These are phyloP conservation scores for Chlamydomonas sphaeroides DNA, from an alignment of 139 green algal species.

Conservation along the genomic window DNA sequence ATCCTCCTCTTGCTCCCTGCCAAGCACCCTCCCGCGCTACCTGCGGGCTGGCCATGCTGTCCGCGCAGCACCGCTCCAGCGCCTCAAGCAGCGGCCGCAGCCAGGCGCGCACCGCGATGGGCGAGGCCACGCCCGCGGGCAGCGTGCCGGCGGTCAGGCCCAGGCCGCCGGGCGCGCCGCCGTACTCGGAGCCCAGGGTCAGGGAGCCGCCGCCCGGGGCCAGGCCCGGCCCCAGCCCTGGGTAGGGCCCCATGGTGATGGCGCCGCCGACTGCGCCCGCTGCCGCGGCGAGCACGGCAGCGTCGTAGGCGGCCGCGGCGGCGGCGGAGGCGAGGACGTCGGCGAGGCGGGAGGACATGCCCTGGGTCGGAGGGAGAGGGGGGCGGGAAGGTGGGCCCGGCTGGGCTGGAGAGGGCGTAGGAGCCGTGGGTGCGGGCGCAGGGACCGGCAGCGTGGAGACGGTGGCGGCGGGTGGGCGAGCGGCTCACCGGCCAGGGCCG, in stretches of 20 bases:
- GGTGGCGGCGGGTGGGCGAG: too few species aligned
- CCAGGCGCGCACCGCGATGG: slow-evolving; percentile 18
- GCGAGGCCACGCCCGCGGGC: slow-evolving; percentile 15
- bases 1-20: too few species aligned
- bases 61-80: slow-evolving; percentile 8
- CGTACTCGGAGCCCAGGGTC: background rate
- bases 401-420: background rate
- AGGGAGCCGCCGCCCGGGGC: background rate
- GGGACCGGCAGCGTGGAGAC: too few species aligned
- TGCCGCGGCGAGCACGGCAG: background rate
- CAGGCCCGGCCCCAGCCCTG: too few species aligned
- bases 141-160: background rate
- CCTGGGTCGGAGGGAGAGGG: background rate
- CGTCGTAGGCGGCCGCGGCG: background rate
- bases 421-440: background rate
- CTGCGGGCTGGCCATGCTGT: background rate
- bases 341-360: slow-evolving; percentile 28
- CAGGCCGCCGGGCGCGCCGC: background rate
- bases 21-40: background rate
- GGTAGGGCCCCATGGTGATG: too few species aligned
- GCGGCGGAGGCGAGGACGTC: slow-evolving; percentile 20
- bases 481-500: slow-evolving; percentile 27
- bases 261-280: too few species aligned
- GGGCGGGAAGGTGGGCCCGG: too few species aligned
- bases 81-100: slow-evolving; percentile 28